Percentiles rank a stretch among this genome's conserved stretches.
Conservation (phyloP, 2,329 filamentous ascomycete species). For the Phoma sp. region DNA sequence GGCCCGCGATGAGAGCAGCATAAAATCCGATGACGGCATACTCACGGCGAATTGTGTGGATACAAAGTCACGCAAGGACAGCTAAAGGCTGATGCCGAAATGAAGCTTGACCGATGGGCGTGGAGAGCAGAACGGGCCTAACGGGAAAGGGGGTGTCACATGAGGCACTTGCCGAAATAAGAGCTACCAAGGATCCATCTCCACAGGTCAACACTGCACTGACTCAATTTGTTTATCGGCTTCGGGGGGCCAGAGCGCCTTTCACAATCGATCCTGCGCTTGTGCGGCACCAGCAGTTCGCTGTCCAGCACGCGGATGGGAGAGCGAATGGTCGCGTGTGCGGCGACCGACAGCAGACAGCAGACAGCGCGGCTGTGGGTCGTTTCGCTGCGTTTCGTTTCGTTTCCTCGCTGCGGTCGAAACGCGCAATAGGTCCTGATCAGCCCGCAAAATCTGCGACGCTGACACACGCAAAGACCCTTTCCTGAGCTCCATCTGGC, state of each 20-base stretch:
- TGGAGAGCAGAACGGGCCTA: constrained; percentile 9
- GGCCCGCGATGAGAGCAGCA: constrained; percentile 8
- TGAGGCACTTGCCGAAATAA: constrained; percentile 4
- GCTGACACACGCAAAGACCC: constrained; percentile 15
- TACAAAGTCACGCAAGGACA: constrained; percentile 2
- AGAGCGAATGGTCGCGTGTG: background rate
- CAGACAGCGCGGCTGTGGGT: constrained; percentile 3
- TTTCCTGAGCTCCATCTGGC: constrained; percentile 5
- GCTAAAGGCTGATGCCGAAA: constrained; percentile 15
- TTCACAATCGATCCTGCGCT: constrained; percentile 12
- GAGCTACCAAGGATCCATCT: constrained; percentile 4
- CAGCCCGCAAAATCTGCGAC: constrained; percentile 15
- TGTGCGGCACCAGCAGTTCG: constrained; percentile 11
- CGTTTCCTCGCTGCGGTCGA: constrained; percentile 11
- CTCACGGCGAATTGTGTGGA: constrained; percentile 12
- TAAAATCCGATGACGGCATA: constrained; percentile 16
- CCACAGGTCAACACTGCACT: constrained; percentile 15
- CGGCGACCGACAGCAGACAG: background rate
- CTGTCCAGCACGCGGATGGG: background rate
- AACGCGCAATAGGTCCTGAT: constrained; percentile 15
- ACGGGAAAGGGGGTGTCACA: background rate
- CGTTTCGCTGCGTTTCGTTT: constrained; percentile 8
- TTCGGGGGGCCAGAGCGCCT: constrained; percentile 16
- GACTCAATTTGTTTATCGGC: constrained; percentile 13
- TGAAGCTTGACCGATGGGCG: constrained; percentile 14